phyloP scores from a whole-genome alignment of 1,284 basidiomycete species.

The Sanghuangporus baumii region DNA sequence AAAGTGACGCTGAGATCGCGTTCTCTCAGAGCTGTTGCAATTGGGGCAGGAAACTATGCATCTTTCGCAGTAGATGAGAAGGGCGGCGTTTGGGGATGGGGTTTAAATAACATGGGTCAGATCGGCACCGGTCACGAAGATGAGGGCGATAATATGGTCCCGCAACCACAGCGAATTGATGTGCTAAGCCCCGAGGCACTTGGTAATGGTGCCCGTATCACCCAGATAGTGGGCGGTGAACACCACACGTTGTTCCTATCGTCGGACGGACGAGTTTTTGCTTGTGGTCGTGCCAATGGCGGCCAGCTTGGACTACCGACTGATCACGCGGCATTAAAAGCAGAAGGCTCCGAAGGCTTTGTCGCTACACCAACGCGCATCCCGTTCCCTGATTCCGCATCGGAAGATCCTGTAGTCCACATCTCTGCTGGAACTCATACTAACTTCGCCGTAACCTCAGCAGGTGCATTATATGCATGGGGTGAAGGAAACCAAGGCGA shows the following conservation, averaged over 20 bases:
- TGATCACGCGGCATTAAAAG: slow-evolving; percentile 52
- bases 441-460: slow-evolving; percentile 75
- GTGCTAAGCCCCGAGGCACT: slow-evolving; percentile 64
- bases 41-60: slow-evolving; percentile 81
- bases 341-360: slow-evolving; percentile 46
- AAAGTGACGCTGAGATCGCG: slow-evolving; percentile 69
- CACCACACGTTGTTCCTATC: slow-evolving; percentile 89
- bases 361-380: slow-evolving; percentile 61
- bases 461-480: slow-evolving; percentile 82
- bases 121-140: slow-evolving; percentile 51
- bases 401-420: slow-evolving; percentile 66
- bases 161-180: slow-evolving; percentile 64
- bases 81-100: slow-evolving; percentile 88
- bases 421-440: slow-evolving; percentile 78
- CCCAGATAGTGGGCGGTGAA: slow-evolving; percentile 72
- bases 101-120: slow-evolving; percentile 77
- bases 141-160: slow-evolving; percentile 50
- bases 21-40: slow-evolving; percentile 61
- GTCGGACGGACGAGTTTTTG: slow-evolving; percentile 77
- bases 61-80: slow-evolving; percentile 85
- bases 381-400: slow-evolving; percentile 54
- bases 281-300: slow-evolving; percentile 73
- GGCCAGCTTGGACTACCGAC: slow-evolving; percentile 72
- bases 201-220: slow-evolving; percentile 54
- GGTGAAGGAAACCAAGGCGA: slow-evolving; percentile 76